These are phyloP conservation scores for Talaromyces adpressus DNA, from an alignment of 495 filamentous ascomycete species.

Conservation along the genomic window DNA sequence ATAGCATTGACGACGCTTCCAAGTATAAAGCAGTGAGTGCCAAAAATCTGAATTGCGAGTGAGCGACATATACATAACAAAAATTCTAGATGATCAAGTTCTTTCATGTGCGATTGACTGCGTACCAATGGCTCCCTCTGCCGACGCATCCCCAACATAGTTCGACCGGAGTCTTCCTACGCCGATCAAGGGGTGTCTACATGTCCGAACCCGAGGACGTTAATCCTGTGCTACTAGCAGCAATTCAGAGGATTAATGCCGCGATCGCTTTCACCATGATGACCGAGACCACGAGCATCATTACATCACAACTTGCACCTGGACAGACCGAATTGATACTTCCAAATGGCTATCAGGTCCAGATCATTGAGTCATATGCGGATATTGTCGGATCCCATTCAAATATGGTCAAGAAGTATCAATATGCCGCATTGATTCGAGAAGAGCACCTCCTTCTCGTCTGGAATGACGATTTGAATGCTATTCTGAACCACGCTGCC, in stretches of 20 bases:
- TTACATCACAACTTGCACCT: conserved; percentile 23
- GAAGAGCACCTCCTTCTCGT: conserved; percentile 29
- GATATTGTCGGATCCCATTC: conserved; percentile 15
- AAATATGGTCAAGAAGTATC: conserved; percentile 15
- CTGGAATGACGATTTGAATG: conserved; percentile 30
- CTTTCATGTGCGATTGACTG: conserved; percentile 9
- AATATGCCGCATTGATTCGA: conserved; percentile 23
- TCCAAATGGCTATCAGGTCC: conserved; percentile 20
- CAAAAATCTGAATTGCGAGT: neutral
- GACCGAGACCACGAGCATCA: conserved; percentile 23
- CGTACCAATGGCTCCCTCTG: conserved; percentile 24
- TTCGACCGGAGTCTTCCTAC: conserved; percentile 8
- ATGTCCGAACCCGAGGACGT: conserved; percentile 7
- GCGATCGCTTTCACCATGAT: conserved; percentile 32
- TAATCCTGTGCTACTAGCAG: conserved; percentile 13
- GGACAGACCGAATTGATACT: conserved; percentile 27
- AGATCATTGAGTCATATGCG: conserved; percentile 24
- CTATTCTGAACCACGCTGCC: conserved; percentile 25
- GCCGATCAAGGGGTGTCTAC: conserved; percentile 10
- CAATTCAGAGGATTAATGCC: conserved; percentile 19
- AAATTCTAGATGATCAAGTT: conserved; percentile 11
- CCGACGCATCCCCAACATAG: neutral
- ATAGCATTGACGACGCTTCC: conserved; percentile 9
- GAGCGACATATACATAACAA: neutral
- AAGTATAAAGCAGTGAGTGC: conserved; percentile 7